These are phyloP conservation scores for Cryptosporidium xiaoi DNA, from an alignment of 169 alveolate genomes.

Conservation along the genomic window DNA sequence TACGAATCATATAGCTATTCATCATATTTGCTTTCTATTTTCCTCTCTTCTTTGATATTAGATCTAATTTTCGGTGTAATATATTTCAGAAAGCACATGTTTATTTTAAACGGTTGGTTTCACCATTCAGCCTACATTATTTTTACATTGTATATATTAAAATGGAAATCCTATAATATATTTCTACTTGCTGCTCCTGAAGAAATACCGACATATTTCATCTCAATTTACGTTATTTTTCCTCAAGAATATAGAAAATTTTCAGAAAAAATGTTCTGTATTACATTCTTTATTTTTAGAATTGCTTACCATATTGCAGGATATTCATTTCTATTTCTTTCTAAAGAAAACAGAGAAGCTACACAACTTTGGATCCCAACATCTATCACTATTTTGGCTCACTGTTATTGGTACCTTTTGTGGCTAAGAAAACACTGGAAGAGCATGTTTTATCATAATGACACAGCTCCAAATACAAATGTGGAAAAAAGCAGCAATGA, in stretches of 20 bases:
- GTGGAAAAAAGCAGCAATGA: not conserved
- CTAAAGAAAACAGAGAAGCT: slow-evolving; percentile 13
- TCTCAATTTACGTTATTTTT: slow-evolving; percentile 33
- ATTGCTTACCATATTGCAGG: slow-evolving; percentile 49
- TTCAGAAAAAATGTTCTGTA: slow-evolving; percentile 16
- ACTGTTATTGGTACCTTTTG: slow-evolving; percentile 55
- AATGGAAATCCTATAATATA: slow-evolving; percentile 32
- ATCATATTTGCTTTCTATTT: slow-evolving; percentile 6
- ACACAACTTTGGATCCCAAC: slow-evolving; percentile 57
- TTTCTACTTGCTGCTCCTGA: slow-evolving; percentile 46
- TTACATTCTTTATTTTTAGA: slow-evolving; percentile 42
- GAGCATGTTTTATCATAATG: too few species aligned
- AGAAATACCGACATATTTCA: slow-evolving; percentile 45
- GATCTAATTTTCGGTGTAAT: slow-evolving; percentile 44
- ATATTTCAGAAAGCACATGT: slow-evolving; percentile 57
- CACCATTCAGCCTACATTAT: slow-evolving; percentile 50
- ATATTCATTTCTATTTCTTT: slow-evolving; percentile 23
- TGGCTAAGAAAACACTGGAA: slow-evolving; percentile 48
- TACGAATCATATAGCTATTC: slow-evolving; percentile 20
- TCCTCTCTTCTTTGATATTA: slow-evolving; percentile 14
- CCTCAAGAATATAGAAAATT: slow-evolving; percentile 20
- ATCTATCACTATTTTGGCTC: slow-evolving; percentile 43
- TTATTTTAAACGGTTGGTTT: slow-evolving; percentile 48
- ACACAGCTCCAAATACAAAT: too few species aligned
- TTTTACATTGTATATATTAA: slow-evolving; percentile 11